Evolutionary conservation across 352 stramenopile species (phyloP).

Genomic region (Phytophthora europaea): DNA sequence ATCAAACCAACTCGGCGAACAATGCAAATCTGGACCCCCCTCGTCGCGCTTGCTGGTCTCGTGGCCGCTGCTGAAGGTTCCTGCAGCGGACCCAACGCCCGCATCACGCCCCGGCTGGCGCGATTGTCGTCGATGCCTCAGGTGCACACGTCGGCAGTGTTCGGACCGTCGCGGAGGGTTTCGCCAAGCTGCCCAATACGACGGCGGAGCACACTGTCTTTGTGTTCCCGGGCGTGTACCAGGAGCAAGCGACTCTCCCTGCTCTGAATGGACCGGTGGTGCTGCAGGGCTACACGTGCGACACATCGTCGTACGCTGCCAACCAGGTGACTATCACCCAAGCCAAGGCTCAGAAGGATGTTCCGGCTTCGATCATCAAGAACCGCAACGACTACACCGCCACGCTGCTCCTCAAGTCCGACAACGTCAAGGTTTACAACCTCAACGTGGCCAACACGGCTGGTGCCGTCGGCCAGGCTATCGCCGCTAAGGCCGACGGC

Average conservation of each 20-base stretch:
- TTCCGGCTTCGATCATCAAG: constrained; percentile 20
- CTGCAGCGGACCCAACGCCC: constrained; percentile 23
- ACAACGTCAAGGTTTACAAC: constrained; percentile 35
- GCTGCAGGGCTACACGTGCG: constrained; percentile 34
- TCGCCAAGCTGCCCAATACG: constrained; percentile 23
- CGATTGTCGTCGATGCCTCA: constrained; percentile 36
- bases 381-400: constrained; percentile 26
- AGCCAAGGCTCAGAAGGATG: constrained; percentile 29
- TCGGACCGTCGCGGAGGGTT: constrained; percentile 20
- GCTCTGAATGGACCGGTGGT: constrained; percentile 20
- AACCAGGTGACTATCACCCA: constrained; percentile 35
- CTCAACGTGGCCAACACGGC: constrained; percentile 33
- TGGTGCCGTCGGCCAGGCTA: constrained; percentile 16
- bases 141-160: constrained; percentile 21
- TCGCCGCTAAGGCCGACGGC: constrained; percentile 19
- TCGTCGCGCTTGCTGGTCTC: constrained; percentile 13
- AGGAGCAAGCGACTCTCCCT: constrained; percentile 22
- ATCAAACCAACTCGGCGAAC: constrained; percentile 2
- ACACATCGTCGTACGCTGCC: constrained; percentile 21
- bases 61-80: constrained; percentile 4
- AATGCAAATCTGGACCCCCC: constrained; percentile 18
- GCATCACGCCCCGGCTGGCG: constrained; percentile 14
- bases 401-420: constrained; percentile 22
- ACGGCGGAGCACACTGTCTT: constrained; percentile 24
- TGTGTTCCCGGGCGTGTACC: constrained; percentile 21